Conservation (phyloP, 305 asterid species). For the Caryopteris hybrid region DNA sequence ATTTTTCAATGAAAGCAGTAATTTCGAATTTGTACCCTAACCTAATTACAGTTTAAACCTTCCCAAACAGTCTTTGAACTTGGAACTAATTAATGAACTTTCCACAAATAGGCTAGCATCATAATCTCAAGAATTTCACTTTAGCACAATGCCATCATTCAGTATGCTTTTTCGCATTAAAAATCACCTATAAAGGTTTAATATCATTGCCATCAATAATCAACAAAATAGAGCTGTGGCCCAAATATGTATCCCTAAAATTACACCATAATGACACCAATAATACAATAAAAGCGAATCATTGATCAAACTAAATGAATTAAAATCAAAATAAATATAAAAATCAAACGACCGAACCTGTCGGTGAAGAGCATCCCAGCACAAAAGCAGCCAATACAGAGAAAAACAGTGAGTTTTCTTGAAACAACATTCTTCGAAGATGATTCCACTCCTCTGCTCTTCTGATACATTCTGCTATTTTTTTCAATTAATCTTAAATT, state of each 20-base stretch:
- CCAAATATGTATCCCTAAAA: slow-evolving; percentile 2
- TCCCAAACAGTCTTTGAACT: slow-evolving; percentile 4
- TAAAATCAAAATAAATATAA: background rate
- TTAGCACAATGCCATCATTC: slow-evolving; percentile 8
- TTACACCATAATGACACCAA: background rate
- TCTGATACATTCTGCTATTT: slow-evolving; percentile 56
- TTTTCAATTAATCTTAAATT: slow-evolving; percentile 13
- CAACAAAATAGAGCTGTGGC: background rate
- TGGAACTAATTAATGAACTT: background rate
- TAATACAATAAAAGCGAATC: background rate
- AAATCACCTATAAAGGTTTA: background rate
- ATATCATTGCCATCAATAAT: background rate
- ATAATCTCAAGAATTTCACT: background rate
- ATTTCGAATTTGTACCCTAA: background rate
- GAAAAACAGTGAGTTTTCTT: slow-evolving; percentile 57
- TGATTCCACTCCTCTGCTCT: slow-evolving; percentile 68
- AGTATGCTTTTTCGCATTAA: background rate
- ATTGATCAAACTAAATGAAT: background rate
- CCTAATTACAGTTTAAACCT: background rate
- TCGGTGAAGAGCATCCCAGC: slow-evolving; percentile 95
- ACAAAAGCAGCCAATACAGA: slow-evolving; percentile 82
- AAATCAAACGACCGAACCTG: slow-evolving; percentile 45
- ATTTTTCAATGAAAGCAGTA: background rate
- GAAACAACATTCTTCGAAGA: slow-evolving; percentile 44
- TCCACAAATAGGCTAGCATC: background rate